A percentile compares a stretch with the other conserved stretches of the same genome.
Evolutionary conservation across 768 basidiomycete species (phyloP).

Genomic region (Lactifluus piperatus): DNA sequence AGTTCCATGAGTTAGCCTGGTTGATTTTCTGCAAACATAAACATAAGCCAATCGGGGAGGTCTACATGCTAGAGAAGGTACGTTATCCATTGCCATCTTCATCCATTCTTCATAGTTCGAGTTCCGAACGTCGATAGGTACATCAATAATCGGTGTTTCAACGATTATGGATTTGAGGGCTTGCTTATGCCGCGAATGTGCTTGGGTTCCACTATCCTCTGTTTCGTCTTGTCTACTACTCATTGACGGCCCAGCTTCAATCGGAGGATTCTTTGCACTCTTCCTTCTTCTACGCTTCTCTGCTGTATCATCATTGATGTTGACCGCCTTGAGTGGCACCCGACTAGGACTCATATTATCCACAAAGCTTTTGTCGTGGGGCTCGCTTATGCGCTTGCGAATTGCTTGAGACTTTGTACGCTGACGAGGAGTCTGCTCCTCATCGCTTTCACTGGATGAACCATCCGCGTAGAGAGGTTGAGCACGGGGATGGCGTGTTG

Average conservation of each 20-base stretch:
- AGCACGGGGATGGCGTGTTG: constrained; percentile 10
- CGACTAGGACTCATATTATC: constrained; percentile 30
- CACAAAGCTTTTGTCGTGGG: constrained; percentile 37
- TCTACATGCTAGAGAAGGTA: constrained; percentile 26
- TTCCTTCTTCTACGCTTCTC: constrained; percentile 79
- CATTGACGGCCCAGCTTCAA: constrained; percentile 47
- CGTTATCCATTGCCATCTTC: constrained; percentile 99
- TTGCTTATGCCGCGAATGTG: constrained; percentile 43
- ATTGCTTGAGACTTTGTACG: constrained; percentile 4
- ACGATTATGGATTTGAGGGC: constrained; percentile 49
- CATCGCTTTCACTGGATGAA: constrained; percentile 27
- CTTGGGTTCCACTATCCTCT: constrained; percentile 31
- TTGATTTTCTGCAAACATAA: constrained; percentile 87
- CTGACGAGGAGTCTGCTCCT: constrained; percentile 23
- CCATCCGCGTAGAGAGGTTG: constrained; percentile 18
- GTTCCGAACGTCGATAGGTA: constrained; percentile 77
- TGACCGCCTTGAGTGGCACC: constrained; percentile 33
- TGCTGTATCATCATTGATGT: constrained; percentile 75
- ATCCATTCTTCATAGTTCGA: constrained; percentile 99
- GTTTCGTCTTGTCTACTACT: constrained; percentile 34
- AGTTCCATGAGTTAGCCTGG: constrained; percentile 93
- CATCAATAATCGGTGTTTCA: constrained; percentile 46
- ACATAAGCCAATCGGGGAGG: constrained; percentile 13
- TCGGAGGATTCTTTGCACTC: constrained; percentile 53
- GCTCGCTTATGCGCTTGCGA: constrained; percentile 54